These are phyloP conservation scores for Aspergillus niger DNA, from an alignment of 2,329 filamentous ascomycete genomes.

Conservation along the genomic window DNA sequence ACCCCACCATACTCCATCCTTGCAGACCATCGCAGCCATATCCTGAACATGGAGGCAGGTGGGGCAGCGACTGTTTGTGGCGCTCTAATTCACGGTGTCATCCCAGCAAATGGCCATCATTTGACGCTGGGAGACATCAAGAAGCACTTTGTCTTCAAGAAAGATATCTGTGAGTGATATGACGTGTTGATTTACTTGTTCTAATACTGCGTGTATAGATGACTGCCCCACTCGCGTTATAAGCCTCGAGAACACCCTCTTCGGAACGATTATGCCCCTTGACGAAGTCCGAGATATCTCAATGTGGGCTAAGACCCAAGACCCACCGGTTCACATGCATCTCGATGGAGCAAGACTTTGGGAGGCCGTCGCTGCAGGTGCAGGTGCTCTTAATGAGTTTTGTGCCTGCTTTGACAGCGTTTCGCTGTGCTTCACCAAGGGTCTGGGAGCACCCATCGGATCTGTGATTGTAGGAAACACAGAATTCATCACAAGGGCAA, in stretches of 20 bases:
- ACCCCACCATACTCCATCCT: constrained; percentile 22
- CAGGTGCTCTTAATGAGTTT: constrained; percentile 64
- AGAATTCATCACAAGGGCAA: constrained; percentile 59
- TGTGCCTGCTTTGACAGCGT: constrained; percentile 68
- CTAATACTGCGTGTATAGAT: constrained; percentile 53
- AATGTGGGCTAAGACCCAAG: constrained; percentile 56
- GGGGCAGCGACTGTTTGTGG: constrained; percentile 16
- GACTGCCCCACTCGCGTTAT: constrained; percentile 73
- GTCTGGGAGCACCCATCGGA: constrained; percentile 73
- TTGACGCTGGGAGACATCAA: constrained; percentile 17
- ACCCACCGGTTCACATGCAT: constrained; percentile 61
- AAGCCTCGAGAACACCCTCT: constrained; percentile 75
- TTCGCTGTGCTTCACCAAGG: constrained; percentile 73
- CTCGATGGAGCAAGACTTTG: constrained; percentile 74
- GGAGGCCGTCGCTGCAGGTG: constrained; percentile 70
- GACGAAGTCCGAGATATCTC: constrained; percentile 66
- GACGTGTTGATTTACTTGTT: no score
- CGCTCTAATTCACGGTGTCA: constrained; percentile 10
- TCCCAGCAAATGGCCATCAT: constrained; percentile 13
- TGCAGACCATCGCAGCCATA: constrained; percentile 18
- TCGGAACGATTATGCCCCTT: constrained; percentile 72
- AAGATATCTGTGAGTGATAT: constrained; percentile 46
- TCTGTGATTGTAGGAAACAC: constrained; percentile 63
- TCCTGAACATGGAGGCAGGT: constrained; percentile 21
- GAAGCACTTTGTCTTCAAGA: constrained; percentile 35